A percentile compares a stretch with the other conserved stretches of the same genome.
Conservation (phyloP, 163 green algal genomes). For the Dunaliella salina region DNA sequence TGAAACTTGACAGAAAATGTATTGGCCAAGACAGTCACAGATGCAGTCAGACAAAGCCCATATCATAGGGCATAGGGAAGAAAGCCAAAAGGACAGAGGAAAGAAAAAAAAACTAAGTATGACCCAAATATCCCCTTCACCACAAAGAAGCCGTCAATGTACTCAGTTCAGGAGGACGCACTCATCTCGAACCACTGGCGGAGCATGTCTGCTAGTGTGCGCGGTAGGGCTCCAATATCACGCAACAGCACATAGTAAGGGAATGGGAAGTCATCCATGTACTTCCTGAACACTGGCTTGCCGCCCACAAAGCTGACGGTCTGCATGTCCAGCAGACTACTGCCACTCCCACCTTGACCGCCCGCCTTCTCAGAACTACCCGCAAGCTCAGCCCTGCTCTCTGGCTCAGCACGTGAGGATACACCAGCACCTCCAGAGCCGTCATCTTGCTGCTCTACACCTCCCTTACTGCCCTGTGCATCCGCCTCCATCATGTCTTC, state of each 20-base stretch:
- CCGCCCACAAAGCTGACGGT: slow-evolving; percentile 81
- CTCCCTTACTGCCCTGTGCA: no score
- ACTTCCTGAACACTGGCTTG: slow-evolving; percentile 85
- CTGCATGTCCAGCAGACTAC: slow-evolving; percentile 63
- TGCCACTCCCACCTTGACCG: not conserved
- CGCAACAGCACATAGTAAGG: slow-evolving; percentile 93
- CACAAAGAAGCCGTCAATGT: not conserved
- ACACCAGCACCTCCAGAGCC: slow-evolving; percentile 1
- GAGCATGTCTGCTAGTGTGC: slow-evolving; percentile 85
- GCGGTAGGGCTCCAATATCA: slow-evolving; percentile 82
- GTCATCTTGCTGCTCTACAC: no score
- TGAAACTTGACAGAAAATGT: no score
- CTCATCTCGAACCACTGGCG: slow-evolving; percentile 93
- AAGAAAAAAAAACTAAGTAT: no score
- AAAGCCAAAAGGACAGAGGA: no score
- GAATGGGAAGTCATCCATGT: slow-evolving; percentile 98
- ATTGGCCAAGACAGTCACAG: no score
- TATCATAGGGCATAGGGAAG: no score
- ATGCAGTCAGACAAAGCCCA: no score
- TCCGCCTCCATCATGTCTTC: not conserved
- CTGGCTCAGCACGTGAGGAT: not conserved
- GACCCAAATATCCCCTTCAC: not conserved
- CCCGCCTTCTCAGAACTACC: not conserved
- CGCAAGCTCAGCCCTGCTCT: not conserved
- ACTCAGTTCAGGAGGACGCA: not conserved